Evolutionary conservation across 1,284 basidiomycete species (phyloP), one percentile per base, ranked within the genome.

Genomic region (Ceratobasidium sp.): DNA sequence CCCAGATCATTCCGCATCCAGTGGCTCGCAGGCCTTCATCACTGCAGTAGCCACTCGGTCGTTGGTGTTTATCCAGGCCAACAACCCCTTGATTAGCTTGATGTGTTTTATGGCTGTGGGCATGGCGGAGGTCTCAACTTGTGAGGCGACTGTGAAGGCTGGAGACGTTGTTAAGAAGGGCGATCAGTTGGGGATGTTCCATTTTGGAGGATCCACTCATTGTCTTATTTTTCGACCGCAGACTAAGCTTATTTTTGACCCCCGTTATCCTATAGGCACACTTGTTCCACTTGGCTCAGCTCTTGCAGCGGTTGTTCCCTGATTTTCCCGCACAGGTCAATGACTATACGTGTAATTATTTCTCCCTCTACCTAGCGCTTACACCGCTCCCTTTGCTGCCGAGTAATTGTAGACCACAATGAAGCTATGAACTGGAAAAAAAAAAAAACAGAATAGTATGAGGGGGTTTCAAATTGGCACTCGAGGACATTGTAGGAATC

Each of bases 81-180:
- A 85, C 59, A 85, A 87, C 76, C 80, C 83, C 0, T 77, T 80
- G 38, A 85, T 88, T 47, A 86, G 87, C 0, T 75, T 86, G 69
- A 81, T 86, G 78, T 83, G 82, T 58, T 85, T 88, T 77, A 80
- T 88, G 13, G 84, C 78, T 0, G 82, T 88, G 26, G 87, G 87
- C 0, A 87, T 89, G 86, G 82, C 80, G 0, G 87, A 88, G 77
- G 83, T 88, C 0, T 87, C 87, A n/a, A 87, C 85, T 6, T 86
- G 84, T 63, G 82, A 61, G 32, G 52, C 81, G 0, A 78, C 75
- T 14, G 80, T 84, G 61, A 71, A 55, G 61, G 75, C 64, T 16
- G 80, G 80, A 0, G 75, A 83, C 28, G 72, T 77, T 38, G 76
- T 87, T 13, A 80, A 80, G 70, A 85, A 85, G 76, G 85, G 86